Conservation (phyloP, 208 protist genomes). For the Wallacemonas sp. region DNA sequence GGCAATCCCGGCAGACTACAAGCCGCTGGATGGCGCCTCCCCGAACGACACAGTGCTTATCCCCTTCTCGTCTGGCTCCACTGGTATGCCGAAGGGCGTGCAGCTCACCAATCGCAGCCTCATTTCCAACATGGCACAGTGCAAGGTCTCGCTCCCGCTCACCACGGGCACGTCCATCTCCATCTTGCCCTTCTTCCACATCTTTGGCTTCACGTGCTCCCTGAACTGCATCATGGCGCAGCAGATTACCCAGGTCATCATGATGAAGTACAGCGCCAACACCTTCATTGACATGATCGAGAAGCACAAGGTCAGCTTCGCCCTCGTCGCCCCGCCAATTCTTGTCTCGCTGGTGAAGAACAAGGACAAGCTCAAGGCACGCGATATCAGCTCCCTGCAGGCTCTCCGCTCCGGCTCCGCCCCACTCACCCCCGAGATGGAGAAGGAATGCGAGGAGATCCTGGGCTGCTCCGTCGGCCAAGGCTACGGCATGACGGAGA, state of each 20-base stretch:
- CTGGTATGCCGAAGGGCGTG: conserved; percentile 52
- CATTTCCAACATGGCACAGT: conserved; percentile 37
- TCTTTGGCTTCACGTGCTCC: conserved; percentile 77
- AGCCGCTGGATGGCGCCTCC: conserved; percentile 16
- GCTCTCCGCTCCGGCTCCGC: conserved; percentile 55
- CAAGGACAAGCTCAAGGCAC: conserved; percentile 34
- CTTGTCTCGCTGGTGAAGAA: conserved; percentile 66
- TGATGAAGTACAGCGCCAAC: conserved; percentile 57
- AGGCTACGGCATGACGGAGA: conserved; percentile 84
- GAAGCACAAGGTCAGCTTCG: conserved; percentile 52
- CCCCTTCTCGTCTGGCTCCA: conserved; percentile 47
- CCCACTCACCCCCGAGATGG: conserved; percentile 46
- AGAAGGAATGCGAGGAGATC: conserved; percentile 19
- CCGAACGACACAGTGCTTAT: conserved; percentile 43
- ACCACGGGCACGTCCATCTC: conserved; percentile 28
- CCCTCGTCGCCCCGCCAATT: conserved; percentile 80
- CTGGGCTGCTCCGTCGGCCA: conserved; percentile 39
- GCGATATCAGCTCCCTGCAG: conserved; percentile 37
- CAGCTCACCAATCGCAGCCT: conserved; percentile 44
- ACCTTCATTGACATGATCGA: conserved; percentile 44
- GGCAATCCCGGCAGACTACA: conserved; percentile 36
- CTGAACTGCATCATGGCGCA: conserved; percentile 25
- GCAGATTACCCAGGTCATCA: conserved; percentile 35
- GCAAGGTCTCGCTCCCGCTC: conserved; percentile 13
- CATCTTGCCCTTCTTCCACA: conserved; percentile 82